Percentiles rank a stretch among this genome's conserved stretches.
Evolutionary conservation across 192 early-diverging fungal genomes (phyloP).

Genomic region (Spizellomyces punctatus): DNA sequence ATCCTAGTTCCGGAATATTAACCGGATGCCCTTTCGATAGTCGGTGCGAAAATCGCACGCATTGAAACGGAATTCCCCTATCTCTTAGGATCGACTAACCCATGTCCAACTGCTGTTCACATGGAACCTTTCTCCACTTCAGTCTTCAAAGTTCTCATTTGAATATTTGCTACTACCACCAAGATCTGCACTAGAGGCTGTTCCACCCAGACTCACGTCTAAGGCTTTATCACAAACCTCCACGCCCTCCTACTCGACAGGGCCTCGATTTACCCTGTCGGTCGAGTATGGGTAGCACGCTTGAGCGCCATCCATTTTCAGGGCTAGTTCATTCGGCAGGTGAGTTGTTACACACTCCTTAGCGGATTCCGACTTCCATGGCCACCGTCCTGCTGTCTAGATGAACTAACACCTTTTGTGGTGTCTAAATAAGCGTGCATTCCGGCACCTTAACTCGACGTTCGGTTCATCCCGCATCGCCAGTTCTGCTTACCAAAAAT

Average conservation of each 20-base stretch:
- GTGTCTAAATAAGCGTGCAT: conserved; percentile 77
- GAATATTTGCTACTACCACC: too few species aligned
- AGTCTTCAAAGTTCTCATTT: conserved; percentile 85
- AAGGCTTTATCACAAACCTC: conserved; percentile 61
- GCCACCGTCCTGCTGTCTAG: conserved; percentile 82
- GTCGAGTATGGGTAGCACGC: conserved; percentile 75
- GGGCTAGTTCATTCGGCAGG: conserved; percentile 68
- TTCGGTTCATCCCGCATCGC: conserved; percentile 88
- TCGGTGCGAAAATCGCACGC: conserved; percentile 39
- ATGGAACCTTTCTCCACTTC: conserved; percentile 82
- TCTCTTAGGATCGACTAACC: conserved; percentile 81
- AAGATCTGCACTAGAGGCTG: too few species aligned
- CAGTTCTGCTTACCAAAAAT: conserved; percentile 91
- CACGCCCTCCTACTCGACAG: conserved; percentile 71
- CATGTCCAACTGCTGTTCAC: conserved; percentile 71
- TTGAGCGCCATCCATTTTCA: conserved; percentile 82
- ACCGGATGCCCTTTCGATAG: conserved; percentile 81
- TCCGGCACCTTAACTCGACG: conserved; percentile 75
- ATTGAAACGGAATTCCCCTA: conserved; percentile 59
- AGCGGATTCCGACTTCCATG: conserved; percentile 84
- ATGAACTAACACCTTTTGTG: conserved; percentile 83
- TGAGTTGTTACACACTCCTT: conserved; percentile 71
- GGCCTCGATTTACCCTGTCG: conserved; percentile 56
- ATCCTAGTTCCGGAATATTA: conserved; percentile 78
- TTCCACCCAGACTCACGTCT: conserved; percentile 63